phyloP scores from a whole-genome alignment of 805 yeast species.

The Candida corydali region DNA sequence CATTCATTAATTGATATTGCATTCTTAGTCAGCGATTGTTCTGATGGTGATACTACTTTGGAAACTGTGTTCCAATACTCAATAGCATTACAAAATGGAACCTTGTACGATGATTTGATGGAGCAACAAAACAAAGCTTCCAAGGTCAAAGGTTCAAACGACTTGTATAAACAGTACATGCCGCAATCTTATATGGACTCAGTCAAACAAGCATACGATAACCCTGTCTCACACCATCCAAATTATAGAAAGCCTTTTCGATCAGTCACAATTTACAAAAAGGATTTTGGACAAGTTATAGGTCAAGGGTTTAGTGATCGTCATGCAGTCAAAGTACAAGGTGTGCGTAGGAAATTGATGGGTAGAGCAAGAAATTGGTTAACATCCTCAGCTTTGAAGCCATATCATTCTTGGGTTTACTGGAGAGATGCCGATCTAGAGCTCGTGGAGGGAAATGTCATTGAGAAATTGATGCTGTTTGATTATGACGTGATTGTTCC shows the following conservation, averaged over 20 bases:
- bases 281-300: conserved; percentile 78
- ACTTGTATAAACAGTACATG: conserved; percentile 69
- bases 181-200: conserved; percentile 53
- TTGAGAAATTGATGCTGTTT: conserved; percentile 66
- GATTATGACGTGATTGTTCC: conserved; percentile 74
- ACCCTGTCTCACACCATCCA: conserved; percentile 54
- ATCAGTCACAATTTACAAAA: conserved; percentile 72
- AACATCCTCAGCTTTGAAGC: conserved; percentile 65
- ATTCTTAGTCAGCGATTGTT: conserved; percentile 76
- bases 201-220: conserved; percentile 55
- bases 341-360: conserved; percentile 78
- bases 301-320: conserved; percentile 84
- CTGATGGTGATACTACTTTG: conserved; percentile 61
- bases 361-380: conserved; percentile 87
- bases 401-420: conserved; percentile 87
- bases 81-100: conserved; percentile 67
- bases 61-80: conserved; percentile 64
- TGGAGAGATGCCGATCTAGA: conserved; percentile 90
- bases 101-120: conserved; percentile 47
- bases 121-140: conserved; percentile 28
- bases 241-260: conserved; percentile 69
- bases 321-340: conserved; percentile 83
- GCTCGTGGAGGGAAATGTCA: conserved; percentile 72
- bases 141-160: conserved; percentile 50
- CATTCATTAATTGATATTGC: conserved; percentile 78